These are phyloP conservation scores for Pinus albicaulis DNA, from an alignment of 75 land plant genomes.

Conservation along the genomic window DNA sequence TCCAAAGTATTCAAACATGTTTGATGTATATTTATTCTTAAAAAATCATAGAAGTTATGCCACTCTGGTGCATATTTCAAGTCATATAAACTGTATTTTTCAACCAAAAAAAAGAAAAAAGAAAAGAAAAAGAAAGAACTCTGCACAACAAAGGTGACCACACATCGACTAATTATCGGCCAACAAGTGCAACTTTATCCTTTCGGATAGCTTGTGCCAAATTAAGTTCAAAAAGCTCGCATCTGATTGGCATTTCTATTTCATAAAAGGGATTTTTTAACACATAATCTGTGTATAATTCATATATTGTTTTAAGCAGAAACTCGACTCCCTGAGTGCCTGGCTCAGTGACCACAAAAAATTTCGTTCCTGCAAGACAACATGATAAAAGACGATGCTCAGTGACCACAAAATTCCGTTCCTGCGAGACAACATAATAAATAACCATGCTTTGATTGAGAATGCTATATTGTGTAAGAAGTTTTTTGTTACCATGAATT, in stretches of 20 bases:
- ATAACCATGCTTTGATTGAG: not conserved
- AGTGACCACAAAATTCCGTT: conserved; percentile 85
- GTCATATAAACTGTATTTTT: too few relatives aligned
- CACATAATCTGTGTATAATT: conserved; percentile 89
- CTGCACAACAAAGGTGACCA: not conserved
- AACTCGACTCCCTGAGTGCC: conserved; percentile 70
- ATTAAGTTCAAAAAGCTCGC: conserved; percentile 88
- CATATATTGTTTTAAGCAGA: conserved; percentile 78
- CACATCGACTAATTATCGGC: conserved; percentile 33
- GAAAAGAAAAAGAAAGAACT: not conserved
- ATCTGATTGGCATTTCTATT: conserved; percentile 95
- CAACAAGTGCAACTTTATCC: conserved; percentile 55
- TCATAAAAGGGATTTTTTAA: conserved; percentile 97
- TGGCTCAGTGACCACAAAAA: conserved; percentile 92
- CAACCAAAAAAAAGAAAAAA: too few relatives aligned
- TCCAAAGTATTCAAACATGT: not conserved
- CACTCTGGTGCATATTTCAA: too few relatives aligned
- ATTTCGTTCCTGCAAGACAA: conserved; percentile 55
- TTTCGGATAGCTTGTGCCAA: conserved; percentile 66
- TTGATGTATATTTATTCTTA: not conserved
- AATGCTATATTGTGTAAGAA: not conserved
- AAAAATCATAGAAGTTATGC: too few relatives aligned
- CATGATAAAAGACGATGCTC: conserved; percentile 24
- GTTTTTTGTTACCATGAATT: not conserved
- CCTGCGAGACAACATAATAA: conserved; percentile 22